These are phyloP conservation scores for Osmozyma mogii DNA, from an alignment of 805 yeast genomes.

Conservation along the genomic window DNA sequence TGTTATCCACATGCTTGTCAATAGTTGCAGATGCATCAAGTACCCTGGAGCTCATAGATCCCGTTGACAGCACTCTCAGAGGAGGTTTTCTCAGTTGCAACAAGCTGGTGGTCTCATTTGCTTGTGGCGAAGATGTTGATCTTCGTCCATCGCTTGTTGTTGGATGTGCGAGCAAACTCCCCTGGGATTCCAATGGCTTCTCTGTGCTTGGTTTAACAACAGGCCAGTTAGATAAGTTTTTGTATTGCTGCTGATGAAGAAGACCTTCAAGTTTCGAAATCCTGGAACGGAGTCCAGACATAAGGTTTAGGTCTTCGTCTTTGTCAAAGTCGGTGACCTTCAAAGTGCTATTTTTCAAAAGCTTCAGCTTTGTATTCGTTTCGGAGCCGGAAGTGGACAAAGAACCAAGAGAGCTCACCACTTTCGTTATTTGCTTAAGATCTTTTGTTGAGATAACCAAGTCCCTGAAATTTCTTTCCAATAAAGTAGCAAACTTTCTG, in stretches of 20 bases:
- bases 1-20: constrained; percentile 36
- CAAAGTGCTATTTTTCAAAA: background rate
- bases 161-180: constrained; percentile 11
- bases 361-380: constrained; percentile 4
- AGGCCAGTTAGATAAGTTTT: constrained; percentile 42
- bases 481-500: constrained; percentile 27
- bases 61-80: background rate
- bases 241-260: constrained; percentile 64
- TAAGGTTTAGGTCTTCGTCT: constrained; percentile 26
- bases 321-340: constrained; percentile 9
- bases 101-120: constrained; percentile 20
- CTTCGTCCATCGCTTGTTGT: background rate
- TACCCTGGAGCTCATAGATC: constrained; percentile 9
- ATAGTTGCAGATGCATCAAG: constrained; percentile 31
- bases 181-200: constrained; percentile 3
- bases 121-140: constrained; percentile 1
- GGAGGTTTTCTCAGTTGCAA: constrained; percentile 13
- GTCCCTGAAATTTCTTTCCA: constrained; percentile 39
- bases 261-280: constrained; percentile 72
- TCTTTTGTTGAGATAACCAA: constrained; percentile 32
- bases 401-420: constrained; percentile 23
- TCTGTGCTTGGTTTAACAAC: constrained; percentile 11
- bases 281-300: constrained; percentile 60
- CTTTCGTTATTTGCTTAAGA: constrained; percentile 27
- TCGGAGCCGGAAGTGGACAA: constrained; percentile 14